Base-by-base conservation (phyloP, 352 stramenopile genomes). In the Globisporangium solare region DNA sequence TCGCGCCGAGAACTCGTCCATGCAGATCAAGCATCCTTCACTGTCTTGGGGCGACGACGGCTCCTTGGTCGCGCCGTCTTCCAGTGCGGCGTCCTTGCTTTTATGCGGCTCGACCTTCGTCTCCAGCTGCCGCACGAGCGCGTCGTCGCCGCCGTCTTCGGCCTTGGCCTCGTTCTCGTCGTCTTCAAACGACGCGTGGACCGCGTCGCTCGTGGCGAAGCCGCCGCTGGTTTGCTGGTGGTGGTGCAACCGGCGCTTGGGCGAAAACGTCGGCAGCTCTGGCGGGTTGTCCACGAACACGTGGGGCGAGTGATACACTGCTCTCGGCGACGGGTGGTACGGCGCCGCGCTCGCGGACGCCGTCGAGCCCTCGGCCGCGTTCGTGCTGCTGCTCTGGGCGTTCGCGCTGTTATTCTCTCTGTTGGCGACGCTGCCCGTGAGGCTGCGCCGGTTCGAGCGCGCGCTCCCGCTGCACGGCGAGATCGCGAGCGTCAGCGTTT, bases 1-100 rank as follows among this genome's bases (percentile, higher is more conserved):
- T 47, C 83, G 67, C 17, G 78, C 81, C 41, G 83, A 90, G 74
- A 95, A 95, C 64, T 95, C 83, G 63, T 95, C 85, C 85, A 95
- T 95, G 53, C 85, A 95, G 51, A 95, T 95, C 6, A 95, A 56
- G 61, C 85, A 93, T 12, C 81, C 79, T 43, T 79, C 70, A 13
- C 54, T 64, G 31, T 78, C 67, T 20, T 61, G 64, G 3, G 61
- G 60, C 12, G 48, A 42, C 17, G 51, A 39, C 0, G 48, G 57
- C 7, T 47, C 24, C 27, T 64, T 52, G 5, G 3, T 20, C 0
- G 27, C 6, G 27, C 10, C 27, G 7, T 67, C 55, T 8, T 65
- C 61, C 0, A 46, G 37, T 2, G 52, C n/a, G 5, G 27, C 27
- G 1, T 59, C 56, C 37, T 71, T 69, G 45, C 22, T 51, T 35